Base-by-base conservation (phyloP, 179 eudicot species). In the Dionaea muscipula region DNA sequence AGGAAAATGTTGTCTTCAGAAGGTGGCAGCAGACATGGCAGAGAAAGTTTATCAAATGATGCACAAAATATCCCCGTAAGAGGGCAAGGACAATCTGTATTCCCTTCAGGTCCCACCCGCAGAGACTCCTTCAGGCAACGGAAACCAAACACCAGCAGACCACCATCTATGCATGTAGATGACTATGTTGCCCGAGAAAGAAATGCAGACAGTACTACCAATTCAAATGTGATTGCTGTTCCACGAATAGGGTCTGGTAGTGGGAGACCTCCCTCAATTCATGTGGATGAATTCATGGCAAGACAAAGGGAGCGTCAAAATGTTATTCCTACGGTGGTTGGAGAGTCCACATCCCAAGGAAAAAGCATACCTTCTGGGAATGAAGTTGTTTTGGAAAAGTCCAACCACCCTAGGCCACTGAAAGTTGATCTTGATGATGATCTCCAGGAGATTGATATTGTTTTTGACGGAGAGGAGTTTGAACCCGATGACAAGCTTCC, bases 101-200 rank as follows among this genome's bases (percentile, higher is more conserved):
- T 64, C 10, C 68, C 95, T 59, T 56, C 83, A 18, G 80, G 67
- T 33, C 78, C 94, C 21, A 79, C 85, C 48, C 90, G 99, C 24
- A 78, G 96, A 51, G 96, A 87, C 53, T 72, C 78, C 49, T 93
- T 88, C 64, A 72, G 99, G 54, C 89, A 73, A 65, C 94, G 96
- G 36, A 93, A 83, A 80, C 96, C 99, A 47, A 93, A 93, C 64
- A 85, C 89, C 33, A 93, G 96, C 74, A 74, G 99, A 66, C 96
- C 94, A 14, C 93, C 99, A 35, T 93, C 99, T 58, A 88, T 83
- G 96, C 99, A 93, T 31, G 99, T 93, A 19, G 99, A 93, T 72
- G 96, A 93, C 72, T 93, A 93, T 70, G 85, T 88, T 65, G 96
- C 96, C 17, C 72, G 99, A 61, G 96, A 93, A 70, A 83, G 99